These are phyloP conservation scores for Aspergillus vadensis DNA, from an alignment of 2,329 filamentous ascomycete genomes.

Conservation along the genomic window DNA sequence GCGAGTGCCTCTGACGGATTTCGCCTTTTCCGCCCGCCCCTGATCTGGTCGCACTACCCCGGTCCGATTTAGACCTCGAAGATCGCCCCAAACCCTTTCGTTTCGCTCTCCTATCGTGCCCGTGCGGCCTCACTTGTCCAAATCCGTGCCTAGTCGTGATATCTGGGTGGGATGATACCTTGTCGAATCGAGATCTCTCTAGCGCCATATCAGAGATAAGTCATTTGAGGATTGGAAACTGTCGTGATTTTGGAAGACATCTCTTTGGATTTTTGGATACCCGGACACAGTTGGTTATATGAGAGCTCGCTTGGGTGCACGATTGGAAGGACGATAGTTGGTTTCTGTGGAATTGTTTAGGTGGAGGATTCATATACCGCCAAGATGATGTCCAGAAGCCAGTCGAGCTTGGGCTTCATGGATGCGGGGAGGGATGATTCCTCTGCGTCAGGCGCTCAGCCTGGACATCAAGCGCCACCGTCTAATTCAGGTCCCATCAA, in stretches of 20 bases:
- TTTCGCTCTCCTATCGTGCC: not conserved
- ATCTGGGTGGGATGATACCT: conserved; percentile 18
- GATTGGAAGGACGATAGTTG: not conserved
- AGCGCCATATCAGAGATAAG: conserved; percentile 17
- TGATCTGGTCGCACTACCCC: conserved; percentile 3
- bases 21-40: conserved; percentile 7
- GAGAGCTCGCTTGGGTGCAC: not conserved
- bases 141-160: conserved; percentile 8
- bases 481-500: conserved; percentile 55
- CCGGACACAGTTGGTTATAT: not conserved
- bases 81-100: conserved; percentile 2
- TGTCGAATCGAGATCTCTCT: conserved; percentile 17
- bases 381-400: conserved; percentile 43
- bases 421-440: conserved; percentile 37
- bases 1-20: not conserved
- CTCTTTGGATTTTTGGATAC: not conserved
- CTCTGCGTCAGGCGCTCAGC: conserved; percentile 31
- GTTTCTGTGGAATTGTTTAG: not conserved
- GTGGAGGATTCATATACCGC: not conserved
- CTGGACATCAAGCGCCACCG: conserved; percentile 31
- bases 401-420: conserved; percentile 41
- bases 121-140: not conserved
- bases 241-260: conserved; percentile 3
- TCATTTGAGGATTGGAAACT: conserved; percentile 7
- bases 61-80: conserved; percentile 2